Evolutionary conservation across 768 basidiomycete species (phyloP), one percentile per base, ranked within the genome.

Genomic region (Pleurotus platypus): DNA sequence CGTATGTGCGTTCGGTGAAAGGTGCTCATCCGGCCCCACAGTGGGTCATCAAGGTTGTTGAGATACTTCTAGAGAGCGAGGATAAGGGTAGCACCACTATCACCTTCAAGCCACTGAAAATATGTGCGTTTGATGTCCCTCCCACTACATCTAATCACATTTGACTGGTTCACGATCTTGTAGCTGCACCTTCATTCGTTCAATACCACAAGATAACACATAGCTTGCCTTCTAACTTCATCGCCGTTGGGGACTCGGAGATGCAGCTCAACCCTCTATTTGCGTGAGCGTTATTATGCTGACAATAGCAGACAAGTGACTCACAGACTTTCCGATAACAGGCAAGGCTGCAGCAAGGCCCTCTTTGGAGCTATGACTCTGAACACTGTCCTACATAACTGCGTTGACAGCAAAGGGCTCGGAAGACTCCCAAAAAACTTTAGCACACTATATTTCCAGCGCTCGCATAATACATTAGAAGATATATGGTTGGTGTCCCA

Each of bases 321-420:
- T 37, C 27, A n/a, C 27, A n/a, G 26, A n/a, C 4, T 53, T 26
- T 4, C 1, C 7, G 1, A n/a, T 22, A 1, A 40, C n/a, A 60
- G 63, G 2, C 63, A 65, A 38, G 67, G 67, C 0, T 60, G 55
- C 18, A 62, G 61, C 4, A 68, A 67, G 46, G 58, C 62, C 7
- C 55, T 61, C 15, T 20, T 67, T 3, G 63, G 64, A 18, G 63
- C 57, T 4, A 46, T 68, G 2, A 63, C 62, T 3, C 45, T 67
- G 4, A 60, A 64, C 46, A 42, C 54, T 7, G 16, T 64, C 12
- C 54, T 67, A 6, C 54, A 26, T 11, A 18, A 56, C n/a, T 12
- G 57, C 18, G 22, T n/a, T n/a, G n/a, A n/a, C 9, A 4, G 30
- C 8, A 20, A 43, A 16, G 20, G n/a, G 9, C 7, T 20, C 27